Conservation (phyloP, 176 grass and related monocot species). For the Oryza punctata region DNA sequence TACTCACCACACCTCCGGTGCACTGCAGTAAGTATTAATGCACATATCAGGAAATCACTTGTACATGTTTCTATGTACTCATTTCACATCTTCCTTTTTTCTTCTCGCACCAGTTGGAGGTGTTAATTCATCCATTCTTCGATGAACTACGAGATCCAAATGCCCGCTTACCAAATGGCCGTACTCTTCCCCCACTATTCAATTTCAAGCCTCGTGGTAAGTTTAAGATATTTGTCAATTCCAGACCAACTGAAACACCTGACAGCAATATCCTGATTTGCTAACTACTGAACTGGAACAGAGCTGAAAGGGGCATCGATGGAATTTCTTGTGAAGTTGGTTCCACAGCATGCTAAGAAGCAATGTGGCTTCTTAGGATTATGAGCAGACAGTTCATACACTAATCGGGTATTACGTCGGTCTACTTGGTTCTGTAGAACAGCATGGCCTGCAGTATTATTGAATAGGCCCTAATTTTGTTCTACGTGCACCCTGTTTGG, state of each 20-base stretch:
- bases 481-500: neutral
- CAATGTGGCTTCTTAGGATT: constrained; percentile 17
- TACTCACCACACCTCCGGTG: constrained; percentile 85
- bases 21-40: constrained; percentile 70
- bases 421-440: neutral
- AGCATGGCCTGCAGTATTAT: constrained; percentile 37
- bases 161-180: constrained; percentile 68
- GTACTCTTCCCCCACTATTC: constrained; percentile 73
- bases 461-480: constrained; percentile 4
- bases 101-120: constrained; percentile 63
- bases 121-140: constrained; percentile 81
- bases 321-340: constrained; percentile 66
- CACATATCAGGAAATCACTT: neutral
- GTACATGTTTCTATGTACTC: neutral
- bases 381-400: neutral
- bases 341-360: constrained; percentile 75
- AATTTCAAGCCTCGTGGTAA: constrained; percentile 89
- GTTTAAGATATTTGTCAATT: constrained; percentile 15
- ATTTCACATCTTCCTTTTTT: neutral
- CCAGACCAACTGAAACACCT: constrained; percentile 3
- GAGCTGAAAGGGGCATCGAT: constrained; percentile 68
- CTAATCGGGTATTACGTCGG: neutral
- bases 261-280: constrained; percentile 31
- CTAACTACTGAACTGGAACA: constrained; percentile 39
- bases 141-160: constrained; percentile 73